Base-by-base conservation (phyloP, 129 eudicot species). In the Helianthus tuberosus region DNA sequence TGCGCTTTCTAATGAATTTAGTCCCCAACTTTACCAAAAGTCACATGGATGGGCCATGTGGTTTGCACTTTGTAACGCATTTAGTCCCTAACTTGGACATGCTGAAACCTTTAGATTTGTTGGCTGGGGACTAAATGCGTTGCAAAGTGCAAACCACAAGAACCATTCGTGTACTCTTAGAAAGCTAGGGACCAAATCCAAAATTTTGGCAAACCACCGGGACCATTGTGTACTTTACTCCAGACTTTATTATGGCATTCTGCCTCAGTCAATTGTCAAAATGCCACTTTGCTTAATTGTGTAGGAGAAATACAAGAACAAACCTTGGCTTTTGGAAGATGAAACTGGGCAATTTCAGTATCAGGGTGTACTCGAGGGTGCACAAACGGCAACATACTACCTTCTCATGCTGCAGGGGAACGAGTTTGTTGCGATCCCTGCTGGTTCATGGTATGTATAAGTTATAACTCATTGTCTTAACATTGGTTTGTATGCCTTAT, bases 361-460 rank as follows among this genome's bases (percentile, higher is more conserved):
- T 73, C 96, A 88, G 60, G 99, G 99, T 47, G 90, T 79, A 13
- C 93, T 88, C 39, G 99, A 94, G 84, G 99, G 99, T 60, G 85
- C 99, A 63, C 97, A 91, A 49, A 81, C 96, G 63, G 99, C 99
- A 38, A 91, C 93, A 11, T 94, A 94, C 86, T 90, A 94, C 79
- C 90, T 94, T 63, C 76, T 94, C 63, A 90, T 94, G 97, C 82
- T 90, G 70, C 99, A 94, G 80, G 99, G 96, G 57, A 91, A 83
- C 86, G 99, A 94, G 77, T 94, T 94, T 85, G 96, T 91, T 81
- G 99, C 99, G 1, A 94, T 91, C 51, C 99, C 99, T 69, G 96
- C 97, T 63, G 96, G 96, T 60, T 94, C 99, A 16, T 94, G 97
- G 99, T 94, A 88, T 53, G 86, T 20, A 25, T 39, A 13, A 29